These are phyloP conservation scores for Candida maesae DNA, from an alignment of 805 yeast species.

Conservation along the genomic window DNA sequence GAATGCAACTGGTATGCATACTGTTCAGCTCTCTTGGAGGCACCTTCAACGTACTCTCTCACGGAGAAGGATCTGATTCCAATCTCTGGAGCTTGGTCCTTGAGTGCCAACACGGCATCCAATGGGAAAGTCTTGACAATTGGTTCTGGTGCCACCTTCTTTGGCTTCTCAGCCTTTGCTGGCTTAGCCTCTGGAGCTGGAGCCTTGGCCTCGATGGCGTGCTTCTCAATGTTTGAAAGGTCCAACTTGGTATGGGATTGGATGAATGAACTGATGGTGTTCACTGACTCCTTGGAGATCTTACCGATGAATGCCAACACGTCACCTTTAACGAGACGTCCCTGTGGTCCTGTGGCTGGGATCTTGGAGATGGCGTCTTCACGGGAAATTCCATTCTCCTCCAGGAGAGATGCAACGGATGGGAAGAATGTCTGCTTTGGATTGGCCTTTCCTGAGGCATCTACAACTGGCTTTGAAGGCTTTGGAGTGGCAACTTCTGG, in stretches of 20 bases:
- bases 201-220: conserved; percentile 26
- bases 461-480: conserved; percentile 21
- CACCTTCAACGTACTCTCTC: conserved; percentile 36
- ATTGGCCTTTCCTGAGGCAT: conserved; percentile 45
- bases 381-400: conserved; percentile 54
- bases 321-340: conserved; percentile 87
- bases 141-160: conserved; percentile 33
- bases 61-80: conserved; percentile 21
- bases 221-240: conserved; percentile 56
- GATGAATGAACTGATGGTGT: conserved; percentile 52
- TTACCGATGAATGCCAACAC: conserved; percentile 79
- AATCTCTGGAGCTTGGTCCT: conserved; percentile 28
- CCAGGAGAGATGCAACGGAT: conserved; percentile 67
- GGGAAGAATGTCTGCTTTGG: conserved; percentile 69
- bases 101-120: conserved; percentile 26
- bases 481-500: conserved; percentile 15
- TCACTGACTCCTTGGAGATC: conserved; percentile 54
- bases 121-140: conserved; percentile 30
- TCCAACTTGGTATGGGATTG: conserved; percentile 61
- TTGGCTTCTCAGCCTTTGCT: conserved; percentile 3
- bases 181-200: conserved; percentile 17
- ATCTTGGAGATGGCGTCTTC: conserved; percentile 72
- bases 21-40: conserved; percentile 43
- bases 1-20: conserved; percentile 38
- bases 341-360: conserved; percentile 84